Evolutionary conservation across 768 basidiomycete species (phyloP).

Genomic region (Gymnopilus junonius): DNA sequence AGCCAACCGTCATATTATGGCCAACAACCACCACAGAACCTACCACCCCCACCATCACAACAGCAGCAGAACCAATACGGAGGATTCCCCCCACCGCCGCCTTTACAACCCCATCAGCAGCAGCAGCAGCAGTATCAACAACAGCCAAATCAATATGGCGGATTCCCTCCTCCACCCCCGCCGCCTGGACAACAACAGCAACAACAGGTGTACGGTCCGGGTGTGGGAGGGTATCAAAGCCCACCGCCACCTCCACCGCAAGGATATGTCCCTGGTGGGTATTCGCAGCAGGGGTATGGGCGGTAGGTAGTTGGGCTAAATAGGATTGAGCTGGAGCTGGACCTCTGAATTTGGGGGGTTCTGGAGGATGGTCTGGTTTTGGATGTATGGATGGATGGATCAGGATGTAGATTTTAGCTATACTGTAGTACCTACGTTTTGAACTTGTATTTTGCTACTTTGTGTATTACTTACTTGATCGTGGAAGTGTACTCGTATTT

Average conservation of each 20-base stretch:
- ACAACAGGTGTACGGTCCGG: too few relatives aligned
- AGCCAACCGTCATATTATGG: not conserved
- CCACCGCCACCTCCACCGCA: slow-evolving; percentile 22
- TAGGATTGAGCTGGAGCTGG: not conserved
- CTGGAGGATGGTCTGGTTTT: too few relatives aligned
- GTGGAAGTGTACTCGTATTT: too few relatives aligned
- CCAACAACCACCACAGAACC: not conserved
- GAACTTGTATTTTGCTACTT: too few relatives aligned
- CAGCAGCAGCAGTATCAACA: slow-evolving; percentile 19
- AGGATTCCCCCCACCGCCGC: slow-evolving; percentile 10
- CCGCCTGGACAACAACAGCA: slow-evolving; percentile 22
- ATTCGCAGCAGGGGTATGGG: slow-evolving; percentile 29
- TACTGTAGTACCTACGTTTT: too few relatives aligned
- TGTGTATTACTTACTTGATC: too few relatives aligned
- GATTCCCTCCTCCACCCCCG: slow-evolving; percentile 24
- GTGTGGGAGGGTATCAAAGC: slow-evolving; percentile 22
- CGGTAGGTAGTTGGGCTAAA: slow-evolving; percentile 13
- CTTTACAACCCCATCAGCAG: slow-evolving; percentile 5
- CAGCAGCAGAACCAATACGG: slow-evolving; percentile 20
- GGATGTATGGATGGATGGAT: too few relatives aligned
- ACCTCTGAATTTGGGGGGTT: too few relatives aligned
- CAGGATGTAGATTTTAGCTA: too few relatives aligned
- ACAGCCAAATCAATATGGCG: slow-evolving; percentile 20
- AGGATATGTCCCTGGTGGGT: slow-evolving; percentile 23
- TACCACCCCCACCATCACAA: slow-evolving; percentile 17